Percentiles rank a stretch among this genome's conserved stretches.
These are phyloP conservation scores for Russula ochroleuca DNA, from an alignment of 768 basidiomycete genomes.

Conservation along the genomic window DNA sequence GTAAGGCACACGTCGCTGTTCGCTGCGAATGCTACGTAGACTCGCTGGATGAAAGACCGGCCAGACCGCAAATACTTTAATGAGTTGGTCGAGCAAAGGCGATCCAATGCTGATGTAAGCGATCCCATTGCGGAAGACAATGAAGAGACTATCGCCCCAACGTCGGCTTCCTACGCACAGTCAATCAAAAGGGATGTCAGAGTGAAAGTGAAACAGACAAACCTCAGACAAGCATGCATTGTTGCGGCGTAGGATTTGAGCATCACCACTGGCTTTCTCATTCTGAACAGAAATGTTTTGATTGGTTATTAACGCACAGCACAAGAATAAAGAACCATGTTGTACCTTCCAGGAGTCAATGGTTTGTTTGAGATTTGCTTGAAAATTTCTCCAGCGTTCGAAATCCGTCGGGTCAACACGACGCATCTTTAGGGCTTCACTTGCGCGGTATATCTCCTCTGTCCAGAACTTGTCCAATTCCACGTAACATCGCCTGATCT, in stretches of 20 bases:
- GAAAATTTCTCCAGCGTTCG: neutral
- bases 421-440: neutral
- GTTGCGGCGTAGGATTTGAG: too few relatives aligned
- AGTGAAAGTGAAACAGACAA: neutral
- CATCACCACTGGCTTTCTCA: neutral
- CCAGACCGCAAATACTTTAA: neutral
- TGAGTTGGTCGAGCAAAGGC: neutral
- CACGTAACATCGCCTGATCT: neutral
- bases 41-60: neutral
- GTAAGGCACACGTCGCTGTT: neutral
- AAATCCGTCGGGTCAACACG: neutral
- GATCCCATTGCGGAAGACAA: neutral
- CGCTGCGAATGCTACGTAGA: neutral
- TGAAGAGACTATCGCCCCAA: neutral
- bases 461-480: slow-evolving; percentile 3
- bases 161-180: neutral
- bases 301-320: neutral
- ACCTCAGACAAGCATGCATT: neutral
- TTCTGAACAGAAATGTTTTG: neutral
- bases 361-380: neutral
- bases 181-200: neutral
- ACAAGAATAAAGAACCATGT: neutral
- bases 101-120: neutral
- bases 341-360: slow-evolving; percentile 2
- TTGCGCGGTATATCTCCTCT: neutral